These are phyloP conservation scores for Cardamine chenopodiifolia DNA, from an alignment of 345 rosid genomes.

Conservation along the genomic window DNA sequence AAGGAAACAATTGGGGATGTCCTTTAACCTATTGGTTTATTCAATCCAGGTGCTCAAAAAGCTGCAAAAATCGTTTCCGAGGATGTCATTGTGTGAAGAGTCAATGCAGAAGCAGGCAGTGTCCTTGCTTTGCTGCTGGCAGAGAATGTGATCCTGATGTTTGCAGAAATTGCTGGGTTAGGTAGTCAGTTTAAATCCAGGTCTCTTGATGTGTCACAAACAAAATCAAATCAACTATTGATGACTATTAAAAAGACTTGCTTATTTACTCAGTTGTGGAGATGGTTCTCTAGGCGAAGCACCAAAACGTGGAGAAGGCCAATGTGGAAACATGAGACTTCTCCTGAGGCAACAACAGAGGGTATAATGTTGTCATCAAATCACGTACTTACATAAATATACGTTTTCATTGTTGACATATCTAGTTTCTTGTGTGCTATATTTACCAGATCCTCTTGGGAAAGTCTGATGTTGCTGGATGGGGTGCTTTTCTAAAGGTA, in stretches of 20 bases:
- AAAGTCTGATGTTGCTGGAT: constrained; percentile 94
- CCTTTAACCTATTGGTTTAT: constrained; percentile 12
- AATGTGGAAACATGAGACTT: constrained; percentile 98
- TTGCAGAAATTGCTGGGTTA: constrained; percentile 97
- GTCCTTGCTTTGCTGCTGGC: constrained; percentile 99
- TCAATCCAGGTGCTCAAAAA: constrained; percentile 82
- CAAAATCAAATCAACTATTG: constrained; percentile 19
- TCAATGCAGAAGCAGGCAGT: constrained; percentile 97
- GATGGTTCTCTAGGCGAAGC: constrained; percentile 91
- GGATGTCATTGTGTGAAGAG: constrained; percentile 99
- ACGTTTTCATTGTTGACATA: constrained; percentile 5
- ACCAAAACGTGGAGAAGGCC: constrained; percentile 81
- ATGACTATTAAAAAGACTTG: constrained; percentile 19
- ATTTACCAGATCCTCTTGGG: constrained; percentile 75
- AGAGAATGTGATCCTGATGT: constrained; percentile 99
- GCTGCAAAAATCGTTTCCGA: constrained; percentile 96
- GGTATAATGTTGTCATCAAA: constrained; percentile 45
- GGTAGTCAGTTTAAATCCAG: constrained; percentile 50
- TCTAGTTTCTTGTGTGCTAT: constrained; percentile 13
- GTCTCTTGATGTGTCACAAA: constrained; percentile 4
- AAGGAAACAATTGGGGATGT: constrained; percentile 15
- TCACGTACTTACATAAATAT: neutral
- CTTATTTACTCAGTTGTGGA: constrained; percentile 73
- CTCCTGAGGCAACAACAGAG: constrained; percentile 98
- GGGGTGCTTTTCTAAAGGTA: constrained; percentile 99